Percentiles rank a stretch among this genome's conserved stretches.
phyloP scores from a whole-genome alignment of 192 early-diverging fungal species.

The Endogone sp. region DNA sequence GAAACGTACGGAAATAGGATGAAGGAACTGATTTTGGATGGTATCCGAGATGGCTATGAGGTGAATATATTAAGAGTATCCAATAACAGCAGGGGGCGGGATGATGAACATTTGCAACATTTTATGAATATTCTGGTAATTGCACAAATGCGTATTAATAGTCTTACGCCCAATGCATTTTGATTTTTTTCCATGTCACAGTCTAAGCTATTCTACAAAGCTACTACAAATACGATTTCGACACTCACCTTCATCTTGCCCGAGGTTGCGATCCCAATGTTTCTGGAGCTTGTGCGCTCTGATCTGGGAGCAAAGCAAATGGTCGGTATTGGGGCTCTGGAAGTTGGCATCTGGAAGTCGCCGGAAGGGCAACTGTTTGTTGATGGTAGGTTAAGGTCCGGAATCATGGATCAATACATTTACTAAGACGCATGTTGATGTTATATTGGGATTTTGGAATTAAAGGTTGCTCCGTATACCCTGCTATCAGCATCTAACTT shows the following conservation, averaged over 20 bases:
- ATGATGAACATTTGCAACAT: constrained; percentile 21
- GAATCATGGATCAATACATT: not conserved
- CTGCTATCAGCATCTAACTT: too few species aligned
- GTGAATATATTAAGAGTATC: constrained; percentile 12
- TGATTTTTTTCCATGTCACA: constrained; percentile 24
- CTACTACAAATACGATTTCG: constrained; percentile 58
- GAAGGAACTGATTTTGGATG: constrained; percentile 38
- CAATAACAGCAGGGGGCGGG: constrained; percentile 17
- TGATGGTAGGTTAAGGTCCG: constrained; percentile 43
- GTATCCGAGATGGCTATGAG: constrained; percentile 29
- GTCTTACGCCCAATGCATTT: too few species aligned
- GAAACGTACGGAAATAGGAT: constrained; percentile 34
- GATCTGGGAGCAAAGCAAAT: constrained; percentile 47
- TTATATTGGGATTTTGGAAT: too few species aligned
- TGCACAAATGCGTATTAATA: too few species aligned
- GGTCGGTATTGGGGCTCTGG: constrained; percentile 47
- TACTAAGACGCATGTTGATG: not conserved
- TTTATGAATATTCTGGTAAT: too few species aligned
- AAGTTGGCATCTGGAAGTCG: constrained; percentile 69
- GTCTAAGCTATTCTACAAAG: constrained; percentile 53
- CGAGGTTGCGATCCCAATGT: constrained; percentile 39
- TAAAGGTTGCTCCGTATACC: too few species aligned
- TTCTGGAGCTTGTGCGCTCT: constrained; percentile 41
- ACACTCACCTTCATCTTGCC: constrained; percentile 60
- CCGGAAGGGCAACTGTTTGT: constrained; percentile 63